Conservation (phyloP, 2,329 filamentous ascomycete genomes). For the Stagonosporopsis cucurbitacearum region DNA sequence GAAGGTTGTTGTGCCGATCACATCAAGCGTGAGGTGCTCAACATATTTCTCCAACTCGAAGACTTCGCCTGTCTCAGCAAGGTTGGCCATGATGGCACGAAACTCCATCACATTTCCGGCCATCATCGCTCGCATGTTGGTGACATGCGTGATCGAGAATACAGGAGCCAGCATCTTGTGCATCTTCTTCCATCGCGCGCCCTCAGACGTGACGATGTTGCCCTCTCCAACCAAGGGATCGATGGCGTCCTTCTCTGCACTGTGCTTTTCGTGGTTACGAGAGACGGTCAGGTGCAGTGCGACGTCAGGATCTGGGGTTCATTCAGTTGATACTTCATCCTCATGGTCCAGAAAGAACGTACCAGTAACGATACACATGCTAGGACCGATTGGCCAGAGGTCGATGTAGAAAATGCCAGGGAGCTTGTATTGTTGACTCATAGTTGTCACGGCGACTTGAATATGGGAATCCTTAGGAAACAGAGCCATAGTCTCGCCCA, state of each 20-base stretch:
- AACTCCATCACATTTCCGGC: slow-evolving; percentile 45
- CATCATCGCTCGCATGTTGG: slow-evolving; percentile 39
- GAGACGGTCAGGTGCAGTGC: slow-evolving; percentile 47
- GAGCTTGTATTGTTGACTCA: slow-evolving; percentile 47
- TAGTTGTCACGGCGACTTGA: slow-evolving; percentile 43
- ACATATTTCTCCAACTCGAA: slow-evolving; percentile 36
- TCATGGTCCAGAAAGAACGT: not conserved
- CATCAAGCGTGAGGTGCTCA: slow-evolving; percentile 36
- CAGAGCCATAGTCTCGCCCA: slow-evolving; percentile 44
- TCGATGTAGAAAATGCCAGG: slow-evolving; percentile 53
- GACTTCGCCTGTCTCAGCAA: slow-evolving; percentile 26
- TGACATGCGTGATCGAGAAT: slow-evolving; percentile 42
- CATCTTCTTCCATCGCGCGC: slow-evolving; percentile 44
- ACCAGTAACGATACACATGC: slow-evolving; percentile 41
- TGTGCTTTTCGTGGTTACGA: slow-evolving; percentile 44
- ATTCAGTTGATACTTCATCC: not conserved
- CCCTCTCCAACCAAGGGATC: slow-evolving; percentile 36
- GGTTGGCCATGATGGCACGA: slow-evolving; percentile 28
- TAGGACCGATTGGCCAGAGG: slow-evolving; percentile 50
- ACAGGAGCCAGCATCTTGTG: slow-evolving; percentile 47
- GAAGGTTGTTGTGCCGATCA: slow-evolving; percentile 36
- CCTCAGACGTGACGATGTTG: slow-evolving; percentile 42
- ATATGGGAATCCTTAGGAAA: slow-evolving; percentile 47
- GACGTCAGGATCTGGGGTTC: slow-evolving; percentile 42
- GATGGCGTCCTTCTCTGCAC: slow-evolving; percentile 21